phyloP scores from a whole-genome alignment of 2,329 filamentous ascomycete genomes.

The Penicillium sp. region DNA sequence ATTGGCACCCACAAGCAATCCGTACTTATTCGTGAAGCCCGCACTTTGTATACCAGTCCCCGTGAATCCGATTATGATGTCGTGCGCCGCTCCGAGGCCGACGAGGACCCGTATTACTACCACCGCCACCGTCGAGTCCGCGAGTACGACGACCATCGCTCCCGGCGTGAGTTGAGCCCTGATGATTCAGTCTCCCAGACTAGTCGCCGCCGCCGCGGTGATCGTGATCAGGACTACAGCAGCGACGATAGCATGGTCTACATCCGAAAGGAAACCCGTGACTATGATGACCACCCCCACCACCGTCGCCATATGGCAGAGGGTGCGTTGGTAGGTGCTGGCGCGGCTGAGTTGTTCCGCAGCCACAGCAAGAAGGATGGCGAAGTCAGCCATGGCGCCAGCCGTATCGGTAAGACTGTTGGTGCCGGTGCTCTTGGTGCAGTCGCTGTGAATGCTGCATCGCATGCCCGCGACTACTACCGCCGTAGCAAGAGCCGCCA shows the following conservation, averaged over 20 bases:
- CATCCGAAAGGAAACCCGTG: conserved; percentile 52
- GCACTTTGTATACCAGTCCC: conserved; percentile 49
- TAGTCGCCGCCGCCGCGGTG: conserved; percentile 40
- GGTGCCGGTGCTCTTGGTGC: conserved; percentile 63
- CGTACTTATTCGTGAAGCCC: conserved; percentile 57
- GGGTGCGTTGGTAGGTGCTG: conserved; percentile 60
- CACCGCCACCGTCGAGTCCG: conserved; percentile 58
- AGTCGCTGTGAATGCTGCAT: conserved; percentile 59
- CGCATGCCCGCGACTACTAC: conserved; percentile 51
- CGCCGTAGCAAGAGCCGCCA: conserved; percentile 47
- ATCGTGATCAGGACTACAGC: conserved; percentile 49
- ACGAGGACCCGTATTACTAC: conserved; percentile 62
- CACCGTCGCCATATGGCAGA: conserved; percentile 61
- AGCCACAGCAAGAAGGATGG: conserved; percentile 59
- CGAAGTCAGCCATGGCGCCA: conserved; percentile 52
- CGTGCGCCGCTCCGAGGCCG: conserved; percentile 57
- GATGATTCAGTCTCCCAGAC: conserved; percentile 55
- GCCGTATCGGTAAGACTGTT: conserved; percentile 52
- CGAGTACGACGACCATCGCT: conserved; percentile 53
- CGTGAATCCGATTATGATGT: conserved; percentile 61
- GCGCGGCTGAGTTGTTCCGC: conserved; percentile 60
- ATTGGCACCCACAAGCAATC: conserved; percentile 50
- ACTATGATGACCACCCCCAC: conserved; percentile 49
- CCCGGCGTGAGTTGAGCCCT: conserved; percentile 50
- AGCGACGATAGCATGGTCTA: conserved; percentile 64